These are phyloP conservation scores for Chlorella variabilis DNA, from an alignment of 163 green algal genomes.

Conservation along the genomic window DNA sequence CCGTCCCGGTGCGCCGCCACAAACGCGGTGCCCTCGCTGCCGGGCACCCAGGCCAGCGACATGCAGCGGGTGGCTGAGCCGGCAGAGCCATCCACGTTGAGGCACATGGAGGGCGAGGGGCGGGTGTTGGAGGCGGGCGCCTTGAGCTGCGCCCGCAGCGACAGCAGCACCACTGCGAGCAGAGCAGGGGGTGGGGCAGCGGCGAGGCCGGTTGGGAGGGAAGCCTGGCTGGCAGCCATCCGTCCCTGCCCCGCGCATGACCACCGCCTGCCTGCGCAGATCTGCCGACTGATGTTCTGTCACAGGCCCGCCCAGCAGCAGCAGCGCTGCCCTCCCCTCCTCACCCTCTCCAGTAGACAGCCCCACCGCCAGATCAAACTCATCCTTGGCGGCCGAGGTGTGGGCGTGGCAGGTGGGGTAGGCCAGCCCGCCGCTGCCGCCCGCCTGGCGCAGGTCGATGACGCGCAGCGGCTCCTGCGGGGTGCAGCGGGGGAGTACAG, in stretches of 20 bases:
- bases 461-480: conserved; percentile 8
- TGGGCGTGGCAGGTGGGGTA: conserved; percentile 37
- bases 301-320: no score
- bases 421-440: background rate
- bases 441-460: conserved; percentile 15
- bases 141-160: conserved; percentile 36
- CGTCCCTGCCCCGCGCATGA: no score
- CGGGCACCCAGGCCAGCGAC: conserved; percentile 51
- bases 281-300: no score
- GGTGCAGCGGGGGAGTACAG: background rate
- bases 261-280: no score
- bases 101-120: conserved; percentile 5
- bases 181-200: background rate
- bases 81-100: conserved; percentile 37
- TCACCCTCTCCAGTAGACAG: conserved; percentile 53
- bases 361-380: conserved; percentile 55
- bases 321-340: no score
- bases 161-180: conserved; percentile 37
- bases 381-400: conserved; percentile 27
- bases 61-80: conserved; percentile 34
- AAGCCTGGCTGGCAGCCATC: background rate
- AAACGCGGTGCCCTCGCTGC: conserved; percentile 39
- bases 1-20: conserved; percentile 53
- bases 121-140: background rate
- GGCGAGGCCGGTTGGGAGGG: background rate